Base-by-base conservation (phyloP, 2,329 filamentous ascomycete genomes). In the Epichloe bromicola region DNA sequence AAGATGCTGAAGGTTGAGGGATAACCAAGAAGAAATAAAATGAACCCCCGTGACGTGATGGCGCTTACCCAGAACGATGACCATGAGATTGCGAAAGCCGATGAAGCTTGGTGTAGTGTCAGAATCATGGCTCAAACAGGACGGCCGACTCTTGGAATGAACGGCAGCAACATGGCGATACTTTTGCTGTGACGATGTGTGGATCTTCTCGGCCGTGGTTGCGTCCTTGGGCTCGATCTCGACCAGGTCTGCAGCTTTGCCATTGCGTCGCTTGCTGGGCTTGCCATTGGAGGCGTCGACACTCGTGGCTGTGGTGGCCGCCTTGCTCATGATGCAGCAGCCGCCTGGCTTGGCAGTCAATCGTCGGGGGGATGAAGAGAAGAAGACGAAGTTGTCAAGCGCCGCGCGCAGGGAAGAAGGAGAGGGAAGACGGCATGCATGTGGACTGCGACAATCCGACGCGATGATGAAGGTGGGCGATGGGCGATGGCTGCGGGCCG, bases 31-130 rank as follows among this genome's bases (percentile, higher is more conserved):
- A 45, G 33, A 20, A 40, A 7, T 3, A 33, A 26, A 26, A 17
- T 6, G 17, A 53, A 53, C 52, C 52, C 58, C 50, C 60, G 51
- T 52, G 54, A 54, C 52, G 53, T 3, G 19, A n/a, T 40, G 20
- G 10, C 76, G 10, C 76, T 56, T 76, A 93, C 88, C 82, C 54
- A 95, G 70, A 38, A 96, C 88, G 61, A 97, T 83, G 39, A 95
- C 86, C 88, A 96, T 95, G 56, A 98, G 77, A 65, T 98, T 98
- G 54, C 91, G 78, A 64, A 98, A 97, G 1, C 93, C 93, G 15
- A 95, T 71, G 63, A 96, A 97, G 65, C 88, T 95, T 20, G 90
- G 88, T 2, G 82, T 74, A 11, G 72, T 72, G 44, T 78, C 70
- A 2, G 88, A 79, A 64, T 97, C 93, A 61, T 90, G 85, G 68